phyloP scores from a whole-genome alignment of 2,329 filamentous ascomycete genomes.

The Pseudogymnoascus sp. region DNA sequence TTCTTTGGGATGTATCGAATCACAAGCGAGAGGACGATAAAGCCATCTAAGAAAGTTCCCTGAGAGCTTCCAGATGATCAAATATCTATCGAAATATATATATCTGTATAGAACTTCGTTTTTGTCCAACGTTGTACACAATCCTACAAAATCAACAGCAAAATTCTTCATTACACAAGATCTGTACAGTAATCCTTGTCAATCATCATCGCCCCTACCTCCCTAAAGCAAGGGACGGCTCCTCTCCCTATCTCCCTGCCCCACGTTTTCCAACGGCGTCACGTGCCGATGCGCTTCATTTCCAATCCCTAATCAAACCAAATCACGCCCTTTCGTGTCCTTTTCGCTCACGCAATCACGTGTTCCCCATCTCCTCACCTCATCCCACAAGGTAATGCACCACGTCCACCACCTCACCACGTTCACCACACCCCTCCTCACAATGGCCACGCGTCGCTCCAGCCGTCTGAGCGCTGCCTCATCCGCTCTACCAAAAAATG shows the following conservation, averaged over 20 bases:
- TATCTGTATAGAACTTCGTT: not conserved
- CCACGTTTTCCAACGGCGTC: not conserved
- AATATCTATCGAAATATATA: not conserved
- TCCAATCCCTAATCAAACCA: no score
- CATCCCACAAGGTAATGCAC: not conserved
- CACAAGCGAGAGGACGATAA: not conserved
- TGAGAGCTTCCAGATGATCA: not conserved
- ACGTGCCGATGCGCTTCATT: not conserved
- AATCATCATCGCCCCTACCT: not conserved
- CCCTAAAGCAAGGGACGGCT: not conserved
- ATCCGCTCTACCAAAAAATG: not conserved
- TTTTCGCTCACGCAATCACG: not conserved
- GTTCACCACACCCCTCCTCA: not conserved
- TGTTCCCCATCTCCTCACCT: not conserved
- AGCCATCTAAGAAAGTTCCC: not conserved
- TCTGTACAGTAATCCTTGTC: not conserved
- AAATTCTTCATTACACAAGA: not conserved
- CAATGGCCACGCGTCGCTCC: conserved; percentile 7
- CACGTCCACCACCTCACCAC: not conserved
- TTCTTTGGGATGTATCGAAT: not conserved
- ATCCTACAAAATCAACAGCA: not conserved
- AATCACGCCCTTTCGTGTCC: not conserved
- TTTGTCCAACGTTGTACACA: not conserved
- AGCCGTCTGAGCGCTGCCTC: not conserved
- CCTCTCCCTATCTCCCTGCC: not conserved